Conservation (phyloP, 169 alveolate species). For the Plasmodium coatneyi region DNA sequence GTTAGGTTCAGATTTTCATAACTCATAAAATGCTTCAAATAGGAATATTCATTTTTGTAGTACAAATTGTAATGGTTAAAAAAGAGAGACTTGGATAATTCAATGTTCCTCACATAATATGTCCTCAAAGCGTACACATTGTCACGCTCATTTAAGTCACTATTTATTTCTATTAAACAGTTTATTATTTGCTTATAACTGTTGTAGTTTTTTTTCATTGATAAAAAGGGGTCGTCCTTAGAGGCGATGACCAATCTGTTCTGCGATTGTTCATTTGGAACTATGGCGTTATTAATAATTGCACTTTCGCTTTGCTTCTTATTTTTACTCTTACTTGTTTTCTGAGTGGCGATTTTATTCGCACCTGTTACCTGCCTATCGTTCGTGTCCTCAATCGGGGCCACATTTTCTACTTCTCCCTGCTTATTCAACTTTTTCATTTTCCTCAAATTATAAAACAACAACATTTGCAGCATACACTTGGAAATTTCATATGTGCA, state of each 20-base stretch:
- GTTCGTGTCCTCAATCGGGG: neutral
- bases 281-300: neutral
- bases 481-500: constrained; percentile 35
- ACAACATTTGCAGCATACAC: constrained; percentile 11
- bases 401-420: neutral
- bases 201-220: neutral
- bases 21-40: constrained; percentile 21
- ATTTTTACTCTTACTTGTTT: neutral
- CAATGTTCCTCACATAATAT: constrained; percentile 6
- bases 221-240: neutral
- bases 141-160: constrained; percentile 32
- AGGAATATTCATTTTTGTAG: constrained; percentile 32
- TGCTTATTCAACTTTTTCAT: neutral
- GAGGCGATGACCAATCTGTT: neutral
- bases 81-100: constrained; percentile 32
- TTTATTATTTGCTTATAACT: constrained; percentile 31
- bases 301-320: neutral
- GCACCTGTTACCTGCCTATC: neutral
- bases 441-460: constrained; percentile 16
- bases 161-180: constrained; percentile 44
- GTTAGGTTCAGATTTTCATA: constrained; percentile 36
- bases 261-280: neutral
- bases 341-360: neutral
- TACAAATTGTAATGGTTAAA: constrained; percentile 28
- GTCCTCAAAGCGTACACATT: constrained; percentile 44